Evolutionary conservation across 2,329 filamentous ascomycete species (phyloP).

Genomic region (Gaeumannomyces sp.): DNA sequence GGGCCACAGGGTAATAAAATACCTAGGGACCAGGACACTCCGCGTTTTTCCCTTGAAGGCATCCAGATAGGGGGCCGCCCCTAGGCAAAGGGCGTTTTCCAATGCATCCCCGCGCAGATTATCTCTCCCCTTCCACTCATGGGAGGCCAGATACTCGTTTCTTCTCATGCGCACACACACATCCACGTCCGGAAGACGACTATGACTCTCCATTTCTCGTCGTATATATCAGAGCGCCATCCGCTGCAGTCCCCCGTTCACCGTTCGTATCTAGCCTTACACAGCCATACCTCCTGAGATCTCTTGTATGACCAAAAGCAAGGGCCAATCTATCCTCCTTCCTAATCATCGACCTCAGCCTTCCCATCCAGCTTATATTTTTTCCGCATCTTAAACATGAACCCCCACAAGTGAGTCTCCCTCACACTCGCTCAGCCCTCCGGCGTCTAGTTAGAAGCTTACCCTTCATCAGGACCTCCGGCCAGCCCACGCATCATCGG

Average conservation of each 20-base stretch:
- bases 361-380: background rate
- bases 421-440: background rate
- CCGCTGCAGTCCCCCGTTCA: too few species aligned
- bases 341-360: too few species aligned
- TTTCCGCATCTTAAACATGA: background rate
- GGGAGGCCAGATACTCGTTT: too few species aligned
- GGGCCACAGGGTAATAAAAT: background rate
- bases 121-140: too few species aligned
- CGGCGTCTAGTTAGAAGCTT: background rate
- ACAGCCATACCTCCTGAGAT: too few species aligned
- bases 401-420: background rate
- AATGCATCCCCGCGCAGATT: too few species aligned
- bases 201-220: too few species aligned
- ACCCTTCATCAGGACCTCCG: background rate
- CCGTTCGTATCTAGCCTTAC: too few species aligned
- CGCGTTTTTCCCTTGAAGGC: background rate
- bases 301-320: too few species aligned
- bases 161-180: too few species aligned
- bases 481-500: background rate
- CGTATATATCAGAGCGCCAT: too few species aligned
- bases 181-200: too few species aligned
- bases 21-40: background rate
- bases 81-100: background rate
- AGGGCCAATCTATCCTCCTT: background rate
- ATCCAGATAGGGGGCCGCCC: background rate